Evolutionary conservation across 805 yeast genomes (phyloP).

Genomic region (Barnettozyma wickerhamii): DNA sequence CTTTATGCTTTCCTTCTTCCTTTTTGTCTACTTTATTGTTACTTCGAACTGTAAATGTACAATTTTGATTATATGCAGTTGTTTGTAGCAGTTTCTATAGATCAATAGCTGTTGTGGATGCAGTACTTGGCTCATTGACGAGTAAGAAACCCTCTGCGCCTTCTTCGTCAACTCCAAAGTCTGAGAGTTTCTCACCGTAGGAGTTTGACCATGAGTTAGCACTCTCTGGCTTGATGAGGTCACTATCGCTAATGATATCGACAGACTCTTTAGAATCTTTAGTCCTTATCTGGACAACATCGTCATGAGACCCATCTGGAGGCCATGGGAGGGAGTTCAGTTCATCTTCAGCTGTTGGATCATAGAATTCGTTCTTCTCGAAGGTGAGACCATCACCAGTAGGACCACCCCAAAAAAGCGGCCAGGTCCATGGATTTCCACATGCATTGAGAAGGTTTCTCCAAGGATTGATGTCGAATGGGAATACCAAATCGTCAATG

Average conservation of each 20-base stretch:
- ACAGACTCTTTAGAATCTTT: neutral
- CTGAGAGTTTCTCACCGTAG: constrained; percentile 79
- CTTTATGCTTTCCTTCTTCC: neutral
- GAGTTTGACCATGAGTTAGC: constrained; percentile 60
- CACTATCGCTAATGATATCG: neutral
- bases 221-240: neutral
- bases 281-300: too few relatives aligned
- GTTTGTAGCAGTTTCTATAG: neutral
- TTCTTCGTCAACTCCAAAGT: constrained; percentile 83
- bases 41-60: too few relatives aligned
- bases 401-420: constrained; percentile 68
- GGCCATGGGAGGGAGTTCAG: constrained; percentile 85
- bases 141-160: constrained; percentile 25
- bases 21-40: neutral
- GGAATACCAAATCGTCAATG: constrained; percentile 70
- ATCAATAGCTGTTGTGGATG: neutral
- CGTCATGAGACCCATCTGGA: constrained; percentile 69
- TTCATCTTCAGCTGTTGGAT: constrained; percentile 38
- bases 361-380: constrained; percentile 47
- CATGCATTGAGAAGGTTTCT: constrained; percentile 47
- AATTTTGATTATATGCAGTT: too few relatives aligned
- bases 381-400: constrained; percentile 56
- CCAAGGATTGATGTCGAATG: constrained; percentile 70
- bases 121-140: neutral
- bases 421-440: constrained; percentile 65